phyloP scores from a whole-genome alignment of 352 stramenopile species.

The Phytophthora palmivora region DNA sequence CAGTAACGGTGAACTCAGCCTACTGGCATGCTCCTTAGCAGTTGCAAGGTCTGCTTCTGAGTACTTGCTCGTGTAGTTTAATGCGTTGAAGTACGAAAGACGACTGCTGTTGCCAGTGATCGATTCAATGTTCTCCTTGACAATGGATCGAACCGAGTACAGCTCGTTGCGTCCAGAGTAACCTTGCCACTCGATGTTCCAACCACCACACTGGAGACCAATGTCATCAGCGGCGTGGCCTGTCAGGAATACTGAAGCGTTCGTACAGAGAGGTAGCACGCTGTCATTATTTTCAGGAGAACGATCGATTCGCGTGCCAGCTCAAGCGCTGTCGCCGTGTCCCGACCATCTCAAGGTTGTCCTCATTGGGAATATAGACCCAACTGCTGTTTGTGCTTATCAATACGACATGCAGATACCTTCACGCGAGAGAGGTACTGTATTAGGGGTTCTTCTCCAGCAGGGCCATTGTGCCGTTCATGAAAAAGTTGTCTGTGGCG shows the following conservation, averaged over 20 bases:
- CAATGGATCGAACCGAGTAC: constrained; percentile 47
- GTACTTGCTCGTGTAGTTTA: constrained; percentile 50
- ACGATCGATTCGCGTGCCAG: constrained; percentile 66
- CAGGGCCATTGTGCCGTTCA: constrained; percentile 47
- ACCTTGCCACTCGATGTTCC: constrained; percentile 82
- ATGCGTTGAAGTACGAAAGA: constrained; percentile 50
- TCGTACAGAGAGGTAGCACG: constrained; percentile 4
- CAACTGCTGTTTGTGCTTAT: constrained; percentile 65
- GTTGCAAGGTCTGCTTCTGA: constrained; percentile 24
- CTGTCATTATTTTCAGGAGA: constrained; percentile 24
- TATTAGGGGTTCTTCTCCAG: constrained; percentile 27
- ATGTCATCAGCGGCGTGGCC: constrained; percentile 57
- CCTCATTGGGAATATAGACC: constrained; percentile 63
- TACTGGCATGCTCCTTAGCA: constrained; percentile 13
- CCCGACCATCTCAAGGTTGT: constrained; percentile 48
- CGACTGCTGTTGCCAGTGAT: not conserved
- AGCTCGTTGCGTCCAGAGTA: constrained; percentile 43
- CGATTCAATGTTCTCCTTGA: constrained; percentile 3
- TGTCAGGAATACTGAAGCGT: constrained; percentile 21
- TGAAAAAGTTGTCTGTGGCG: constrained; percentile 34
- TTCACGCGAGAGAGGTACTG: constrained; percentile 38
- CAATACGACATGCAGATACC: constrained; percentile 50
- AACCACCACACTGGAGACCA: constrained; percentile 67
- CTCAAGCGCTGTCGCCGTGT: constrained; percentile 51
- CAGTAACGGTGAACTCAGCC: constrained; percentile 29